A percentile compares a stretch with the other conserved stretches of the same genome.
These are phyloP conservation scores for Brachypodium distachyon DNA, from an alignment of 202 grass and related monocot genomes.

Conservation along the genomic window DNA sequence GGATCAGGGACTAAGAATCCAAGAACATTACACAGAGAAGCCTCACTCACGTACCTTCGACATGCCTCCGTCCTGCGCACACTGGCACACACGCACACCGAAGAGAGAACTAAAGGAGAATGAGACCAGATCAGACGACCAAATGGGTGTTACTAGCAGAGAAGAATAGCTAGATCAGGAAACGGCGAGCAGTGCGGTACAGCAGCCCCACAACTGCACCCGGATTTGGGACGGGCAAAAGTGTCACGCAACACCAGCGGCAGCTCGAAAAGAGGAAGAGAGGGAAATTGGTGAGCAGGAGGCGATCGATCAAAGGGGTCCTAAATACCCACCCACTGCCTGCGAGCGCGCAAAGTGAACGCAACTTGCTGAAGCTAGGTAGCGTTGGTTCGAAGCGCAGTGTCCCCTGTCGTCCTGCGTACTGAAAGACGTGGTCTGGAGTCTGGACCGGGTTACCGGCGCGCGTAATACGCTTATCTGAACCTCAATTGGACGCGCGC, in stretches of 20 bases:
- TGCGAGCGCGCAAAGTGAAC: not conserved
- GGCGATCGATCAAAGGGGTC: not conserved
- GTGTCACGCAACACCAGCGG: not conserved
- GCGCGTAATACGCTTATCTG: no score
- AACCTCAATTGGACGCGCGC: no score
- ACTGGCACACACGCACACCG: not conserved
- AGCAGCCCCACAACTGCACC: not conserved
- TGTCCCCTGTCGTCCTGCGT: not conserved
- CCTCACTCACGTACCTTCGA: conserved; percentile 15
- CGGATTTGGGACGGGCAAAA: not conserved
- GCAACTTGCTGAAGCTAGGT: not conserved
- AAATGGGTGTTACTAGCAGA: not conserved
- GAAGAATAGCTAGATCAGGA: not conserved
- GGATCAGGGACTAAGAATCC: not conserved
- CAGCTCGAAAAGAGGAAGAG: not conserved
- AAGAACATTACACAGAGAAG: not conserved
- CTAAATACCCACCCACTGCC: conserved; percentile 18
- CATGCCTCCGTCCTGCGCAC: conserved; percentile 1
- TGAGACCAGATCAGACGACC: not conserved
- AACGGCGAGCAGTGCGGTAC: not conserved
- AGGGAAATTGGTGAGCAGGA: not conserved
- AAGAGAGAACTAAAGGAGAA: not conserved
- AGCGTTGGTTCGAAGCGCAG: conserved; percentile 6
- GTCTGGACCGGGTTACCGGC: no score
- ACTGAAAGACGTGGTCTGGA: no score